These are phyloP conservation scores for Scopulariopsis brevicaulis DNA, from an alignment of 2,329 filamentous ascomycete species.

Conservation along the genomic window DNA sequence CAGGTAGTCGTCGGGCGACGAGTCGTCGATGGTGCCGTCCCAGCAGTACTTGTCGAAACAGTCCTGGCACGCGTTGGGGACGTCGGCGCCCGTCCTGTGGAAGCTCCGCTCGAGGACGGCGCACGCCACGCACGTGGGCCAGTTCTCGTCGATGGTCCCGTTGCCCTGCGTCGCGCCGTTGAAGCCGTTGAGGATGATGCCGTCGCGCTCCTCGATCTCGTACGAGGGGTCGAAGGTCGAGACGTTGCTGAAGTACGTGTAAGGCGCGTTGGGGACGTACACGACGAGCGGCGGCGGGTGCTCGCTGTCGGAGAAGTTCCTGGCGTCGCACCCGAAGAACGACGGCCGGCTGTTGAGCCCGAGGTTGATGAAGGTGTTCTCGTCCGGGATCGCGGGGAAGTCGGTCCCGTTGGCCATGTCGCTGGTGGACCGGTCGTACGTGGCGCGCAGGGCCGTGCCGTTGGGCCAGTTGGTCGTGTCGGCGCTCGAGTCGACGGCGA, in stretches of 20 bases:
- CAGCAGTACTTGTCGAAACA: conserved; percentile 88
- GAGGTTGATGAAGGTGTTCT: conserved; percentile 42
- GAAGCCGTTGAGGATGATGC: conserved; percentile 79
- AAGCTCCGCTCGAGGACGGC: conserved; percentile 72
- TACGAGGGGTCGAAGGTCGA: conserved; percentile 65
- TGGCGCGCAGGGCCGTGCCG: conserved; percentile 44
- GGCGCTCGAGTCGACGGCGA: conserved; percentile 53
- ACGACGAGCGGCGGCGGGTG: conserved; percentile 60
- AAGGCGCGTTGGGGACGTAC: conserved; percentile 81
- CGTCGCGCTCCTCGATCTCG: conserved; percentile 55
- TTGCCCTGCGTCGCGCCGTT: conserved; percentile 77
- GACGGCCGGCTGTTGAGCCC: conserved; percentile 47
- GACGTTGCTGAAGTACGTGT: conserved; percentile 64
- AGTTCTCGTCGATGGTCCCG: conserved; percentile 57
- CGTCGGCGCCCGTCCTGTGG: conserved; percentile 52
- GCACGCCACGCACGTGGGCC: conserved; percentile 79
- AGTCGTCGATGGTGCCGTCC: conserved; percentile 51
- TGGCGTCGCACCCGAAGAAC: conserved; percentile 54
- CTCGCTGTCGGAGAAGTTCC: conserved; percentile 33
- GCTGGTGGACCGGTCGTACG: conserved; percentile 39
- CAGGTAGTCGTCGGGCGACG: background rate
- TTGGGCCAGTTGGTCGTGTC: conserved; percentile 52
- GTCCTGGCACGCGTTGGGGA: conserved; percentile 59
- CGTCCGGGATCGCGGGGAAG: conserved; percentile 47
- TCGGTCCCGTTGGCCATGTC: conserved; percentile 38